Evolutionary conservation across 2,329 filamentous ascomycete species (phyloP), one percentile per base, ranked within the genome.

Genomic region (Bertia moriformis): DNA sequence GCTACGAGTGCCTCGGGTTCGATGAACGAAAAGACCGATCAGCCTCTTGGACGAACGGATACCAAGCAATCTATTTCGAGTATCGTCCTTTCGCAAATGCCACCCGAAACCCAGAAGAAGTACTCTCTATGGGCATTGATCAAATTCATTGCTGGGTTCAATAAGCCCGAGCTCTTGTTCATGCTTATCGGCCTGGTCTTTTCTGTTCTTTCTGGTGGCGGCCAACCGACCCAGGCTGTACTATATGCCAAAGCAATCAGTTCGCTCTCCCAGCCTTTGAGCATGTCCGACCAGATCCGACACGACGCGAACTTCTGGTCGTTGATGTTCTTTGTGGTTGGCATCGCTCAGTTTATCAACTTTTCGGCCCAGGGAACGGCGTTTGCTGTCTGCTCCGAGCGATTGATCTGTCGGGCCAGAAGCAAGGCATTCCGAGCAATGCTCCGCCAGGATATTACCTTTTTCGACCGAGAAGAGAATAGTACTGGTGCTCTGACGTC

Each of bases 211-310:
- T 83, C 80, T 43, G 88, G 87, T 56, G 80, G 77, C 43, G 86
- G 81, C 39, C 87, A 93, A 53, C 84, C 84, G 10, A 74, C 71
- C 0, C 72, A 79, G 51, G 71, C 82, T 45, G 74, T 95, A 46
- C 81, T 96, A 59, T 93, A 95, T 51, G 81, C 87, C 50, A 94
- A 95, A 58, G 73, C 86, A 42, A 88, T 96, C 56, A 73, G 74
- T 43, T 73, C 77, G 5, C 67, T 91, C 12, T 73, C 78, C 4
- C 60, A 57, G 36, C 72, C 66, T 18, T 57, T 61, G 14, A 56
- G 47, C 24, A 66, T 67, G 55, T 73, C 65, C 32, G 58, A 53
- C 19, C 58, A 74, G 40, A 67, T 93, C 39, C 73, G 79, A 46
- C 64, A 69, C 14, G 72, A 89, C 42, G 78, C 82, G 15, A 75